These are phyloP conservation scores for Monilinia polystroma DNA, from an alignment of 2,329 filamentous ascomycete genomes.

Conservation along the genomic window DNA sequence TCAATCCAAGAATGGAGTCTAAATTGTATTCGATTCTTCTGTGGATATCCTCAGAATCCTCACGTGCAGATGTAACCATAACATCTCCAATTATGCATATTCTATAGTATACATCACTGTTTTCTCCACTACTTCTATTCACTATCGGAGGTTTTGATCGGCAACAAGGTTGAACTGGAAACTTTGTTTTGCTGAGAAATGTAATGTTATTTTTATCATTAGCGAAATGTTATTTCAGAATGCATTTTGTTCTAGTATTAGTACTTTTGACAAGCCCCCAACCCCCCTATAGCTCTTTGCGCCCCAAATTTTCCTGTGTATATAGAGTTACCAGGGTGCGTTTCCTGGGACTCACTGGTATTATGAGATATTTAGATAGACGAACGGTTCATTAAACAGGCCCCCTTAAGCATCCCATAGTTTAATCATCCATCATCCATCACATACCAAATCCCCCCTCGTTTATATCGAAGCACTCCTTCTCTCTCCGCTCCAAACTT, in stretches of 20 bases:
- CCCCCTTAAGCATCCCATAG: neutral
- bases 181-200: too few relatives aligned
- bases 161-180: too few relatives aligned
- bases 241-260: too few relatives aligned
- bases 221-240: too few relatives aligned
- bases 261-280: too few relatives aligned
- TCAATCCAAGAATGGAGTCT: neutral
- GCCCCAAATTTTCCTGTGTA: too few relatives aligned
- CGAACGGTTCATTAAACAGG: neutral
- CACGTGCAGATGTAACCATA: neutral
- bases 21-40: neutral
- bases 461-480: neutral
- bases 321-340: too few relatives aligned
- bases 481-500: constrained; percentile 1
- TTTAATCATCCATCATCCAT: neutral
- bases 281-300: too few relatives aligned
- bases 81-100: neutral
- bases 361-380: too few relatives aligned
- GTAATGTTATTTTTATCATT: too few relatives aligned
- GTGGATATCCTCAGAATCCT: too few relatives aligned
- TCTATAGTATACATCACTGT: neutral
- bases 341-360: too few relatives aligned
- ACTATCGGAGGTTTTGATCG: neutral
- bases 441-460: neutral
- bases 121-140: neutral